Evolutionary conservation across 345 rosid genomes (phyloP), one percentile per base, ranked within the genome.

Genomic region (Gynandropsis gynandra): DNA sequence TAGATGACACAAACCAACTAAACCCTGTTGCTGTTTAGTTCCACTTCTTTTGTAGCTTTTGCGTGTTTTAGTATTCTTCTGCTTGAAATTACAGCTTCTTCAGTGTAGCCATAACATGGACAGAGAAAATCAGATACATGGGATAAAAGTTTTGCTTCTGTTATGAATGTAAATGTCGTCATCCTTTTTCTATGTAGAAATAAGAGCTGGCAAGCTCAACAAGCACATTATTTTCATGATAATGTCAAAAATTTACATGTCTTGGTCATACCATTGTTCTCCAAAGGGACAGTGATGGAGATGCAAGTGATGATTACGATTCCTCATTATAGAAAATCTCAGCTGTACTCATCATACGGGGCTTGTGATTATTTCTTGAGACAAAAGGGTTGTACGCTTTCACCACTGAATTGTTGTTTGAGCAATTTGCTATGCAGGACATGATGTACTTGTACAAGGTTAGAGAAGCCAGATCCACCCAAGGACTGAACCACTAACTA

Each of bases 401-500:
- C 2, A 24, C n/a, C 4, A 24, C 2, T 24, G 29, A 24, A 24
- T 2, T 24, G 5, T 24, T 24, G 4, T 24, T 24, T 24, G 29
- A 2, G 2, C 29, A 24, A 5, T 24, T 24, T 24, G 29, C 2
- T 24, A 2, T 24, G 29, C 29, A 24, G 29, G 29, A 24, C 5
- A 2, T 24, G 4, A 24, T 2, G 29, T 24, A n/a, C n/a, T 24
- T 24, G 5, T 24, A 24, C 29, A 31, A 39, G 11, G 20, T 75
- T 50, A 80, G 10, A 86, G 65, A 54, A 78, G 61, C 95, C 95
- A 86, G 68, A 86, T 67, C 97, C 98, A 90, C 13, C 98, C 81
- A 52, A 82, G 75, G 64, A 82, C 62, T 0, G 95, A 87, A 42
- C 98, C 96, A 52, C 79, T 31, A 27, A 80, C 85, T 70, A 90